These are phyloP conservation scores for Fusarium hostae DNA, from an alignment of 2,329 filamentous ascomycete genomes.

Conservation along the genomic window DNA sequence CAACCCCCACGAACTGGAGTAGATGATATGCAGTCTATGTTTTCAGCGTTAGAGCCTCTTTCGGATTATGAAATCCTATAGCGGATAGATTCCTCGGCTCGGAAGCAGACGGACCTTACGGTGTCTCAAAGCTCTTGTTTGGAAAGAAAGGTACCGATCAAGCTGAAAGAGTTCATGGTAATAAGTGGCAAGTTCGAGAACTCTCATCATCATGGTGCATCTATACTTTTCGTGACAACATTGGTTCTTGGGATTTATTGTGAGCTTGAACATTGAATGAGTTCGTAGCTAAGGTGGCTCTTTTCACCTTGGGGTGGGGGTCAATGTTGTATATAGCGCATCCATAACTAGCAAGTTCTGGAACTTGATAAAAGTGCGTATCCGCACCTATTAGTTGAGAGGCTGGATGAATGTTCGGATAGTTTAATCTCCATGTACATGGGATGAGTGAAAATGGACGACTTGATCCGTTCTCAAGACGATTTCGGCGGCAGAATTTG, in stretches of 20 bases:
- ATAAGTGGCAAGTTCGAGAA: background rate
- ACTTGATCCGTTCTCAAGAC: constrained; percentile 20
- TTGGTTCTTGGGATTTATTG: background rate
- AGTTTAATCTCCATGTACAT: constrained; percentile 19
- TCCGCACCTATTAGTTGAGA: constrained; percentile 2
- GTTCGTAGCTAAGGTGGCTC: background rate
- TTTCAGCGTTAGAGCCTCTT: background rate
- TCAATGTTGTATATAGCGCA: constrained; percentile 12
- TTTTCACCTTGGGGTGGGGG: constrained; percentile 32
- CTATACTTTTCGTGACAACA: background rate
- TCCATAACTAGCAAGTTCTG: constrained; percentile 32
- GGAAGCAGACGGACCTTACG: background rate
- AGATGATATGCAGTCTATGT: background rate
- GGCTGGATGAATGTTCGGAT: constrained; percentile 13
- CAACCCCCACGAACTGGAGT: background rate
- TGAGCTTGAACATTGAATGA: background rate
- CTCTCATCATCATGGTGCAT: background rate
- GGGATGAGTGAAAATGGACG: constrained; percentile 16
- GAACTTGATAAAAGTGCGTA: constrained; percentile 24
- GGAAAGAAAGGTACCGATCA: background rate
- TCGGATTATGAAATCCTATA: background rate
- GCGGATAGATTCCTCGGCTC: background rate
- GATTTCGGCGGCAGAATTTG: constrained; percentile 27
- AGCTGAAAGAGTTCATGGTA: background rate
- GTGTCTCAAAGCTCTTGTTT: background rate